Evolutionary conservation across 2,329 filamentous ascomycete species (phyloP).

Genomic region (Helminthosporium solani): DNA sequence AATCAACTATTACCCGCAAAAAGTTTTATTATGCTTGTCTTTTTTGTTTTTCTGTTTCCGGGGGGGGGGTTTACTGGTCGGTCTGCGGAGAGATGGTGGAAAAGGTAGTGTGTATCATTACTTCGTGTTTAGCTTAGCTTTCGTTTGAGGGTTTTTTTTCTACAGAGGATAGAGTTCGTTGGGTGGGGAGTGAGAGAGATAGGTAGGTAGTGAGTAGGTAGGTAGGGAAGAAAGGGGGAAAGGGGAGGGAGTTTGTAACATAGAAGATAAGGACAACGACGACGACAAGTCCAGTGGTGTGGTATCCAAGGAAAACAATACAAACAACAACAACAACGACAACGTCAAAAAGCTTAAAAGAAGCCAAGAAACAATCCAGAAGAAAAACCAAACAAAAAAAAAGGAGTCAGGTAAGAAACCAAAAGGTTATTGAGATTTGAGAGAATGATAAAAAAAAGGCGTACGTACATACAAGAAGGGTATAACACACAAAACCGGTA

Average conservation of each 20-base stretch:
- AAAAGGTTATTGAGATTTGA: conserved; percentile 6
- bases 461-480: conserved; percentile 40
- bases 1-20: too few species aligned
- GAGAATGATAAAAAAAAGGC: conserved; percentile 1
- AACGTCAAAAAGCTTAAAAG: too few species aligned
- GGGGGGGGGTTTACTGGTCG: too few species aligned
- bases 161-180: conserved; percentile 10
- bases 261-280: not conserved
- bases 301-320: too few species aligned
- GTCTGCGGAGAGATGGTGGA: not conserved
- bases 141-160: conserved; percentile 11
- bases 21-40: too few species aligned
- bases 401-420: conserved; percentile 2
- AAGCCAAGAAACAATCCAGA: not conserved
- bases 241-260: not conserved
- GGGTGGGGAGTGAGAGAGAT: not conserved
- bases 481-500: conserved; percentile 25
- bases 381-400: conserved; percentile 5
- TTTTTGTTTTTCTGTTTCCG: too few species aligned
- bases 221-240: not conserved
- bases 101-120: conserved; percentile 18
- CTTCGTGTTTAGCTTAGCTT: conserved; percentile 18
- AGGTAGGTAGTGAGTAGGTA: not conserved
- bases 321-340: too few species aligned
- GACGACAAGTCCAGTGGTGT: too few species aligned